phyloP scores from a whole-genome alignment of 2,329 filamentous ascomycete genomes.

The Dactylellina leptospora region DNA sequence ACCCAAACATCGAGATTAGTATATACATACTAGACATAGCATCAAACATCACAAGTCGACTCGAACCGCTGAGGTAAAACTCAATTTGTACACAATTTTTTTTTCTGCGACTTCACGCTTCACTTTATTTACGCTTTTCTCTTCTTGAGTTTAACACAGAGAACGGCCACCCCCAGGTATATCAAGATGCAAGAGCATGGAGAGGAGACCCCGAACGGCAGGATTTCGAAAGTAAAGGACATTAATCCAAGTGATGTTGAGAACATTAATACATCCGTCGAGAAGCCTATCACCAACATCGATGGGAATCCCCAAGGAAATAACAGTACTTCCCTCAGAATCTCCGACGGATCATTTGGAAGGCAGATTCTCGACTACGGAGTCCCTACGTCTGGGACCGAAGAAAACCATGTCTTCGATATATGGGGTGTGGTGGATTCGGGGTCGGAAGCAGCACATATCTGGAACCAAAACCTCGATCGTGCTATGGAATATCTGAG shows the following conservation, averaged over 20 bases:
- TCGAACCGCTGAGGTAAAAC: too few species aligned
- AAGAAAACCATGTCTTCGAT: neutral
- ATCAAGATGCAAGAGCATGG: neutral
- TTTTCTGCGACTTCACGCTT: too few species aligned
- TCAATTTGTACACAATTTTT: too few species aligned
- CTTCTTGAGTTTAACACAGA: too few species aligned
- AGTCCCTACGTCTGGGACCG: neutral
- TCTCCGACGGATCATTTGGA: slow-evolving; percentile 1
- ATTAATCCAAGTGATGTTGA: neutral
- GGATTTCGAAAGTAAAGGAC: slow-evolving; percentile 1
- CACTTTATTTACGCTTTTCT: too few species aligned
- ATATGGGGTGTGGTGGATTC: neutral
- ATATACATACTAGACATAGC: too few species aligned
- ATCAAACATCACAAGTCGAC: too few species aligned
- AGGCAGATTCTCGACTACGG: neutral
- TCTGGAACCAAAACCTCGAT: slow-evolving; percentile 7
- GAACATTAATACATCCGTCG: neutral
- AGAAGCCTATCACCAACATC: neutral
- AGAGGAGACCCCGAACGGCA: slow-evolving; percentile 3
- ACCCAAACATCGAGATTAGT: too few species aligned
- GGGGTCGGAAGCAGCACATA: neutral
- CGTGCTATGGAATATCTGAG: neutral
- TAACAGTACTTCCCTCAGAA: neutral
- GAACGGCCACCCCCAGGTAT: neutral
- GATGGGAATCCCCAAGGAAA: neutral